Evolutionary conservation across 2,329 filamentous ascomycete genomes (phyloP).

Genomic region (Neofusicoccum umdonicola): DNA sequence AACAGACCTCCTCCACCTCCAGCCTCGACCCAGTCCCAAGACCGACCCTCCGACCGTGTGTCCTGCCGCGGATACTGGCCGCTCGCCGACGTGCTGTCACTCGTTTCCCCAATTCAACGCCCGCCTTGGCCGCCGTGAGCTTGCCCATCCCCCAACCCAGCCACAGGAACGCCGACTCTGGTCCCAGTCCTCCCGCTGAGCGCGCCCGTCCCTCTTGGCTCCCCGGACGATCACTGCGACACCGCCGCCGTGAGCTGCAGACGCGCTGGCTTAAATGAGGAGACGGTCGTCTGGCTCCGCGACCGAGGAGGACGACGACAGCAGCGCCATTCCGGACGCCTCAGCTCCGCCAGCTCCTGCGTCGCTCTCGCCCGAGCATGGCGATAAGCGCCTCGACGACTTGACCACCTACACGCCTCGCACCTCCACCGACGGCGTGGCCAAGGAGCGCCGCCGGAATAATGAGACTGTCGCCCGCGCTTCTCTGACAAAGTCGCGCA

Average conservation of each 20-base stretch:
- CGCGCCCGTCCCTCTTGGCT: conserved; percentile 16
- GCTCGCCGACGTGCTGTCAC: neutral
- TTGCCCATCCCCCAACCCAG: too few species aligned
- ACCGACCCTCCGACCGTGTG: conserved; percentile 6
- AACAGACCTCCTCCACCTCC: conserved; percentile 10
- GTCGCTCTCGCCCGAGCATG: conserved; percentile 21
- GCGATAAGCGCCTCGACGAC: conserved; percentile 20
- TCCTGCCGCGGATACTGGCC: conserved; percentile 3
- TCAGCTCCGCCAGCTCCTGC: conserved; percentile 2
- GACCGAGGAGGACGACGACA: conserved; percentile 38
- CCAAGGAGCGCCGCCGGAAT: conserved; percentile 21
- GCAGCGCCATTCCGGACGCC: conserved; percentile 21
- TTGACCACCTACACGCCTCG: conserved; percentile 15
- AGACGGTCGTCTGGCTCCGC: conserved; percentile 40
- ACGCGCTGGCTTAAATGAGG: conserved; percentile 31
- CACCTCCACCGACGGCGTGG: conserved; percentile 12
- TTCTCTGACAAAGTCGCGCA: conserved; percentile 14
- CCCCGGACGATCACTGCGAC: conserved; percentile 12
- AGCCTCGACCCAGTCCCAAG: conserved; percentile 4
- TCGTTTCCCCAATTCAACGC: conserved; percentile 7
- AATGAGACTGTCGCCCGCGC: conserved; percentile 21
- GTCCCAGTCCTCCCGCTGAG: conserved; percentile 7
- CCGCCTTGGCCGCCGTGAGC: neutral
- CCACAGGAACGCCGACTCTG: neutral
- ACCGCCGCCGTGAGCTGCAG: neutral